Evolutionary conservation across 176 grass and related monocot genomes (phyloP), one percentile per base, ranked within the genome.

Genomic region (Elymus sibiricus): DNA sequence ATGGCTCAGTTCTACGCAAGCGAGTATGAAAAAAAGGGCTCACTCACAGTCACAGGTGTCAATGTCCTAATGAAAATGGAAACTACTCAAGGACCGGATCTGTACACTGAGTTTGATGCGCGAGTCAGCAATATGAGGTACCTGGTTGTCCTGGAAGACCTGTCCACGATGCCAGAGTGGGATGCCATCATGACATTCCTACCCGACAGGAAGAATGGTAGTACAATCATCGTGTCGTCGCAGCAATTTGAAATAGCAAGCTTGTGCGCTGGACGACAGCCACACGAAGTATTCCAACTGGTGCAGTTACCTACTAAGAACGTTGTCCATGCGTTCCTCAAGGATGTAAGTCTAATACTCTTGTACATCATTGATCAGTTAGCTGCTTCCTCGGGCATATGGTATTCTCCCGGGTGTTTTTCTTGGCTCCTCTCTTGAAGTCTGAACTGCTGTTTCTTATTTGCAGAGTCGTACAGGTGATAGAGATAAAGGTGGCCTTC

Each of bases 121-220:
- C 7, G n/a, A 24, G 58, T 60, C 58, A 60, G n/a, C 58, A n/a
- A 60, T n/a, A n/a, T 5, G 6, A 60, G 58, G 22, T 60, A 24
- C 24, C 58, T 91, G 2, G 31, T 91, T 26, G 68, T 91, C 35
- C 19, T 91, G 4, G 81, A 91, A 82, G 81, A 88, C 15, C 0
- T 85, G 6, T 85, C 66, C 5, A 63, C 9, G 13, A 49, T 77
- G 6, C 16, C 0, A 3, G 82, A 79, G 7, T 92, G 90, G 86
- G 64, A 66, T 22, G 21, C 38, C 5, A 74, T 92, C 34, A 74
- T 61, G 5, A 72, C 5, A 1, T 71, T 34, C 0, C 19, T 92
- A 2, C 82, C 78, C 0, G 16, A 31, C 49, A 40, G 13, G 5
- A 76, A 34, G 4, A 83, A 76, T 7, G 83, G 86, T 0, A 89